Percentiles rank a stretch among this genome's conserved stretches.
These are phyloP conservation scores for Exophiala sp. DNA, from an alignment of 2,329 filamentous ascomycete genomes.

Conservation along the genomic window DNA sequence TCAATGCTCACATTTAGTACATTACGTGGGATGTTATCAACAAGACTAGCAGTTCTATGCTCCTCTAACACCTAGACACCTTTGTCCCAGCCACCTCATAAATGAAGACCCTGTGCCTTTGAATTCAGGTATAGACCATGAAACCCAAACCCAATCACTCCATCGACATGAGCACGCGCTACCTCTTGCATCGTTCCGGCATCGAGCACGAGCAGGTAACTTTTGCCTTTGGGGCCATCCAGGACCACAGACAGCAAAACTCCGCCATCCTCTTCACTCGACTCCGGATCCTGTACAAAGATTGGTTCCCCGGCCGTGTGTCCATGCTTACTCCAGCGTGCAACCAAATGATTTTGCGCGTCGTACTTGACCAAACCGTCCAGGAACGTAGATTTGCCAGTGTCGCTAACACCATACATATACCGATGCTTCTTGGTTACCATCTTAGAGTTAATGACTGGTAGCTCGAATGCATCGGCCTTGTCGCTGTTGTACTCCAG, in stretches of 20 bases:
- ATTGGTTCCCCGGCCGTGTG: conserved; percentile 55
- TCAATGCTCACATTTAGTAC: no score
- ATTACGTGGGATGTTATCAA: no score
- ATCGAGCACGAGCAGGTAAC: conserved; percentile 52
- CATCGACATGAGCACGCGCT: conserved; percentile 49
- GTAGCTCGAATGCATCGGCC: conserved; percentile 41
- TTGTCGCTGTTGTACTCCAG: conserved; percentile 19
- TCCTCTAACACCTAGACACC: no score
- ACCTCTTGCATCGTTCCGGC: conserved; percentile 49
- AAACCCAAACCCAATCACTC: conserved; percentile 52
- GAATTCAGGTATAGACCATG: conserved; percentile 40
- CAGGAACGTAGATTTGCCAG: conserved; percentile 47
- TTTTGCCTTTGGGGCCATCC: conserved; percentile 48
- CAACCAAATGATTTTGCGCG: conserved; percentile 38
- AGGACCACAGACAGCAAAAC: conserved; percentile 53
- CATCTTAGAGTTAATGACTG: conserved; percentile 48
- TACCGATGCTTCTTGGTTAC: conserved; percentile 47
- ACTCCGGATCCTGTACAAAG: conserved; percentile 45
- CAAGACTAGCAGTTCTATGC: no score
- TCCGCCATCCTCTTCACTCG: conserved; percentile 51
- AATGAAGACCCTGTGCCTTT: conserved; percentile 7
- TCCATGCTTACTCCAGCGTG: conserved; percentile 46
- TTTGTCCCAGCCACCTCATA: conserved; percentile 2
- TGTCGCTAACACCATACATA: conserved; percentile 47
- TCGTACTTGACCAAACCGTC: conserved; percentile 55